Percentiles rank a stretch among this genome's conserved stretches.
Conservation (phyloP, 352 stramenopile species). For the Phytophthora foliorum region DNA sequence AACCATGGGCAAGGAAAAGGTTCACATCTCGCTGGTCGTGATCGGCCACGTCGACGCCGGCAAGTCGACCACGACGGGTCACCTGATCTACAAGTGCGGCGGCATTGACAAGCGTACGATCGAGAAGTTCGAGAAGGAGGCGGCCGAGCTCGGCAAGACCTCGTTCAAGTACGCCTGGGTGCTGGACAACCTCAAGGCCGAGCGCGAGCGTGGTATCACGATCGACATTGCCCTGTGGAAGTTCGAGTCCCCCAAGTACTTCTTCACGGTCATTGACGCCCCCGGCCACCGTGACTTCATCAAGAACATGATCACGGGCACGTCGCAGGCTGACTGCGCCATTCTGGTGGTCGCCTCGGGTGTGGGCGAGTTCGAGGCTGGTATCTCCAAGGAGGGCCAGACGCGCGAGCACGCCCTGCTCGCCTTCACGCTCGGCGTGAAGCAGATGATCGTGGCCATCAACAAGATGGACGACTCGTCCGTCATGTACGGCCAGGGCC, state of each 20-base stretch:
- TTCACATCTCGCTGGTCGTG: conserved; percentile 94
- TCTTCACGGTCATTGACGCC: conserved; percentile 98
- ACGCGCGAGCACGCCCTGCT: conserved; percentile 97
- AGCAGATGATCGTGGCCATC: conserved; percentile 98
- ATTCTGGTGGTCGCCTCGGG: conserved; percentile 96
- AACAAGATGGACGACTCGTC: conserved; percentile 99
- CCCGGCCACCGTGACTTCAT: conserved; percentile 99
- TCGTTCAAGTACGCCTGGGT: conserved; percentile 99
- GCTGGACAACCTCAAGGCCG: conserved; percentile 98
- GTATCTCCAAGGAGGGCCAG: conserved; percentile 96
- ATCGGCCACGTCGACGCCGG: conserved; percentile 98
- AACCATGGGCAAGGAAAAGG: conserved; percentile 80
- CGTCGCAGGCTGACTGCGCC: conserved; percentile 97
- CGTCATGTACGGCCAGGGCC: conserved; percentile 94
- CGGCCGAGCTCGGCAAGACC: conserved; percentile 96
- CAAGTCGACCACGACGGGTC: conserved; percentile 99
- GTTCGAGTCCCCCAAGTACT: conserved; percentile 97
- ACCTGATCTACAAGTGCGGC: conserved; percentile 99
- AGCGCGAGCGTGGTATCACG: conserved; percentile 98
- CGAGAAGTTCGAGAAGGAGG: conserved; percentile 99
- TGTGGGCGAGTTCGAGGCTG: conserved; percentile 95
- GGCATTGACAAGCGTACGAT: conserved; percentile 99
- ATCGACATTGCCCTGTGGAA: conserved; percentile 99
- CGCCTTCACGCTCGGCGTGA: conserved; percentile 97
- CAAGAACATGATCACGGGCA: conserved; percentile 99